These are phyloP conservation scores for Hypoxylon sp. DNA, from an alignment of 2,329 filamentous ascomycete species.

Conservation along the genomic window DNA sequence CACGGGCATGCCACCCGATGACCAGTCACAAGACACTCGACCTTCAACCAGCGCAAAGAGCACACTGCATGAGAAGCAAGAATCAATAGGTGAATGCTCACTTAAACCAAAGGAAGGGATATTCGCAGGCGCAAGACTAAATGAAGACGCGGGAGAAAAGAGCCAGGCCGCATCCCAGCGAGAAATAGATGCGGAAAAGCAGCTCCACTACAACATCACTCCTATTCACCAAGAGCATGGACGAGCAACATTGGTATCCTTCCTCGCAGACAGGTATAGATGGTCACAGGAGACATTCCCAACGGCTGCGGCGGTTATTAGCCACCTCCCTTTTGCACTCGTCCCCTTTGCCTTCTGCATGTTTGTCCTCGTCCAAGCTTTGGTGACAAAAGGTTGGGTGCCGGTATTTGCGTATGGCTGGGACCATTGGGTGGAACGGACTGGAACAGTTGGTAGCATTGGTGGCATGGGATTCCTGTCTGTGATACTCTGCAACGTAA, in stretches of 20 bases:
- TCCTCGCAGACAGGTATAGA: slow-evolving; percentile 54
- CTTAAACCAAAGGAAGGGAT: slow-evolving; percentile 14
- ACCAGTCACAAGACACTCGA: not conserved
- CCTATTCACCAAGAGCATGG: slow-evolving; percentile 11
- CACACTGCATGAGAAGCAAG: slow-evolving; percentile 16
- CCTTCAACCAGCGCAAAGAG: slow-evolving; percentile 17
- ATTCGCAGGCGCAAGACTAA: not conserved
- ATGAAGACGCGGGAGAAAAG: slow-evolving; percentile 28
- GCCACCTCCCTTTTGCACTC: slow-evolving; percentile 72
- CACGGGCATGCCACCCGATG: not conserved
- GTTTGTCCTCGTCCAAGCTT: slow-evolving; percentile 77
- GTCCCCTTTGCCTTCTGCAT: slow-evolving; percentile 77
- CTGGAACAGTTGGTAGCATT: slow-evolving; percentile 72
- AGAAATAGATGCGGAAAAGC: slow-evolving; percentile 29
- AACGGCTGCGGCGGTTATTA: slow-evolving; percentile 69
- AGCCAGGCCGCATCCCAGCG: slow-evolving; percentile 10
- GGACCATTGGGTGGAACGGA: slow-evolving; percentile 76
- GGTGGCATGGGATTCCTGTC: slow-evolving; percentile 78
- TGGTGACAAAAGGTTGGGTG: slow-evolving; percentile 79
- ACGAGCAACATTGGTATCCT: slow-evolving; percentile 62
- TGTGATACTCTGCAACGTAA: slow-evolving; percentile 75
- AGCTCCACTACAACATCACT: slow-evolving; percentile 12
- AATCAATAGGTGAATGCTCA: slow-evolving; percentile 2
- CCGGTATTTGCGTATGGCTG: slow-evolving; percentile 76
- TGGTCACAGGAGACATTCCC: slow-evolving; percentile 77